Percentiles rank a stretch among this genome's conserved stretches.
These are phyloP conservation scores for Penicillium sp. DNA, from an alignment of 2,329 filamentous ascomycete genomes.

Conservation along the genomic window DNA sequence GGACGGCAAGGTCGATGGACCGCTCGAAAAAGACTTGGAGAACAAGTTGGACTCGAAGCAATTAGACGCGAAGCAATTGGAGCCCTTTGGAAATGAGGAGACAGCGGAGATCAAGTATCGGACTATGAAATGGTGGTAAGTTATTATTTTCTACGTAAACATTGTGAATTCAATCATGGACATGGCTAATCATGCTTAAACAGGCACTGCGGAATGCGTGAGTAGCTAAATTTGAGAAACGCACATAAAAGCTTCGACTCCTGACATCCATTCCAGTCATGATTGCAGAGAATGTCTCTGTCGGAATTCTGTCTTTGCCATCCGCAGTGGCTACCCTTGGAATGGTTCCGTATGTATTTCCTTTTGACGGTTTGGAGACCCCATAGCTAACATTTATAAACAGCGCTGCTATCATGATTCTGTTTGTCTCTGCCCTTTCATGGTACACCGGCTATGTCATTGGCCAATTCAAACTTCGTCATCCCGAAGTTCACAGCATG, in stretches of 20 bases:
- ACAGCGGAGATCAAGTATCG: constrained; percentile 42
- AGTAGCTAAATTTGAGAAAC: constrained; percentile 8
- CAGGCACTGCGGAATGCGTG: constrained; percentile 34
- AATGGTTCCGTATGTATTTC: constrained; percentile 41
- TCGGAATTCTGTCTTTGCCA: constrained; percentile 51
- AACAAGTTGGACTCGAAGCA: constrained; percentile 15
- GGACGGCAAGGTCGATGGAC: constrained; percentile 9
- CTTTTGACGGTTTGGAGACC: background rate
- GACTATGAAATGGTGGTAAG: constrained; percentile 41
- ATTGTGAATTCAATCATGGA: background rate
- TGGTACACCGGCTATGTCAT: constrained; percentile 54
- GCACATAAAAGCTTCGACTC: background rate
- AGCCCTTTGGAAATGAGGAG: constrained; percentile 35
- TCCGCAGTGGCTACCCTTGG: constrained; percentile 47
- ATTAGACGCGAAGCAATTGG: constrained; percentile 17
- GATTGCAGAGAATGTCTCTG: constrained; percentile 52
- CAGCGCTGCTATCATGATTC: constrained; percentile 46
- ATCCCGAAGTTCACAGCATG: constrained; percentile 56
- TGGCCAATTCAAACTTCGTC: constrained; percentile 49
- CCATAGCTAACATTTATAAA: background rate
- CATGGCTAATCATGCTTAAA: constrained; percentile 5
- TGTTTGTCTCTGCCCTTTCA: constrained; percentile 47
- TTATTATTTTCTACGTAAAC: background rate
- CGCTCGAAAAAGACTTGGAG: constrained; percentile 11
- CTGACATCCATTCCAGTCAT: constrained; percentile 38